Evolutionary conservation across 345 rosid genomes (phyloP).

Genomic region (Eucalyptus regnans): DNA sequence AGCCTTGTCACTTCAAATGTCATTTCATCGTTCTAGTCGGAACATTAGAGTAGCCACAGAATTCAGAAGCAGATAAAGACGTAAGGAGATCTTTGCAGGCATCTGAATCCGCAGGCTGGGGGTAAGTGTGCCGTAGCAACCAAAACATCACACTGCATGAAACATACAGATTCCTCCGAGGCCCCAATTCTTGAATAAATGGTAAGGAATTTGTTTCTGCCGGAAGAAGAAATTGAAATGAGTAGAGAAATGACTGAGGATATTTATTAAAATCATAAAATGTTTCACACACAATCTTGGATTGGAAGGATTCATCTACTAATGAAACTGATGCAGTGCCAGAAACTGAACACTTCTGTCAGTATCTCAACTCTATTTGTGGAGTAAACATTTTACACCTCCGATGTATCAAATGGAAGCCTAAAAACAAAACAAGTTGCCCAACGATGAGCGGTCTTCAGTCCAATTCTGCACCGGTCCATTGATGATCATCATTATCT

Average conservation of each 20-base stretch:
- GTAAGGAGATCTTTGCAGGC: not conserved
- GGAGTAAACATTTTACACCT: not conserved
- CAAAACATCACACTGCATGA: not conserved
- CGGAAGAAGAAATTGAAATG: not conserved
- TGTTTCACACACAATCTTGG: not conserved
- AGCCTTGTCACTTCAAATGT: too few species aligned
- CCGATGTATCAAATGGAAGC: not conserved
- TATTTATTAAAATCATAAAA: not conserved
- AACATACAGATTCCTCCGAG: rapidly evolving
- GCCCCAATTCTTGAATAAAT: not conserved
- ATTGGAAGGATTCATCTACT: not conserved
- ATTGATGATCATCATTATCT: too few species aligned
- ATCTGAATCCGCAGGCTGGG: not conserved
- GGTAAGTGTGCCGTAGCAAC: not conserved
- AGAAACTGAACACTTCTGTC: not conserved
- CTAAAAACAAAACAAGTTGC: too few species aligned
- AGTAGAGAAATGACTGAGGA: not conserved
- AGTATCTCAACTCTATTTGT: not conserved
- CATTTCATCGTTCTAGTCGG: not conserved
- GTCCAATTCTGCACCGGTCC: too few species aligned
- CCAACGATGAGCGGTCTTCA: too few species aligned
- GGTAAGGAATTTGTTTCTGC: not conserved
- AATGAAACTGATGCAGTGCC: not conserved
- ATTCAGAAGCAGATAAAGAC: too few species aligned
- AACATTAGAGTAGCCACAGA: not conserved